Conservation (phyloP, 257 asterid species). For the Nicotiana noctiflora region DNA sequence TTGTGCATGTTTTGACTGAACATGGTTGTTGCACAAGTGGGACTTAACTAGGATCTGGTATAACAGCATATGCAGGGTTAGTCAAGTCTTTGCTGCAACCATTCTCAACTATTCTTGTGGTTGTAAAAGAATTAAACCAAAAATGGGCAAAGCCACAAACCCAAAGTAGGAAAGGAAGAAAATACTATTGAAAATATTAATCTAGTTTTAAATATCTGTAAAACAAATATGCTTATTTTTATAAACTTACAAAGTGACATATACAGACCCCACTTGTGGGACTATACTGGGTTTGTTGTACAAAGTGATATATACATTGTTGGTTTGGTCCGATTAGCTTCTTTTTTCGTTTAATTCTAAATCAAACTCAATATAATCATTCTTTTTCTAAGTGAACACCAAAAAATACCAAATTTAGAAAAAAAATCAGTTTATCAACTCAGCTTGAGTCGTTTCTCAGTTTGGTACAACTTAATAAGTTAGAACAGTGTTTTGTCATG, state of each 20-base stretch:
- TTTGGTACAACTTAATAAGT: not conserved
- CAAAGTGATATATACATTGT: not conserved
- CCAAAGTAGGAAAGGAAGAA: not conserved
- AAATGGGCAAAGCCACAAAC: not conserved
- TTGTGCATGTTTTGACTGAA: not conserved
- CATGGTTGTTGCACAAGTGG: not conserved
- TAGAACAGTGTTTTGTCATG: not conserved
- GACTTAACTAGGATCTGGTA: constrained; percentile 2
- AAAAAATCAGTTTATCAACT: not conserved
- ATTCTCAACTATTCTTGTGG: not conserved
- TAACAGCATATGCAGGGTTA: not conserved
- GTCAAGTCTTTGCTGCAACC: not conserved
- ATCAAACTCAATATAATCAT: not conserved
- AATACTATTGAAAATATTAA: not conserved
- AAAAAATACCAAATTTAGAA: not conserved
- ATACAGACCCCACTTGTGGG: not conserved
- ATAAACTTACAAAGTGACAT: not conserved
- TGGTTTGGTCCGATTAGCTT: not conserved
- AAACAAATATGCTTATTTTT: not conserved
- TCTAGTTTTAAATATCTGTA: not conserved
- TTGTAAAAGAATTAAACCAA: not conserved
- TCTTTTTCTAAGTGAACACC: not conserved
- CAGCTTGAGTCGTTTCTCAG: not conserved
- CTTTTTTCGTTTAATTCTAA: not conserved
- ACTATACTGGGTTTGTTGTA: no score